Evolutionary conservation across 1,284 basidiomycete genomes (phyloP).

Genomic region (Takashimella tepidaria): DNA sequence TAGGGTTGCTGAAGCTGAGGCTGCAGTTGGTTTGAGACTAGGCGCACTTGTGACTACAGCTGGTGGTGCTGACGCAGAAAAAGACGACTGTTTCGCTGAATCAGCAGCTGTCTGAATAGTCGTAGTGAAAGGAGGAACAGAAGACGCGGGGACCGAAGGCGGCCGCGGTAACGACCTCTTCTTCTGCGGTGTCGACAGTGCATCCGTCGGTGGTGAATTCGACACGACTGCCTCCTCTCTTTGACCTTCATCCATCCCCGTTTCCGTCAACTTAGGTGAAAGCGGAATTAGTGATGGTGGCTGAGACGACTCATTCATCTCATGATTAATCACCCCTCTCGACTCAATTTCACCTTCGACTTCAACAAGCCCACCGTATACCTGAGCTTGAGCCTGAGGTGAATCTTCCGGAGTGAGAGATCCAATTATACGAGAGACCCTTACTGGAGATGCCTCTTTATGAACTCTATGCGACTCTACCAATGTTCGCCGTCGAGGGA

Average conservation of each 20-base stretch:
- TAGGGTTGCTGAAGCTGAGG: too few species aligned
- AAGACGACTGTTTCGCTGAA: too few species aligned
- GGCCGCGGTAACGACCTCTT: neutral
- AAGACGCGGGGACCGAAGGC: neutral
- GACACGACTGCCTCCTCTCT: neutral
- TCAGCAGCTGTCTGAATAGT: too few species aligned
- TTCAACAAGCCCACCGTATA: neutral
- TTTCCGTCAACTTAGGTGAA: too few species aligned
- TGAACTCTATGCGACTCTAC: neutral
- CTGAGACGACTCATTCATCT: neutral
- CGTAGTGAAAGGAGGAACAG: neutral
- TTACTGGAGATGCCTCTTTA: neutral
- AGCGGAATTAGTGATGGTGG: neutral
- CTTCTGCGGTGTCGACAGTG: neutral
- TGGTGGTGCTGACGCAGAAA: too few species aligned
- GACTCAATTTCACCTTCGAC: neutral
- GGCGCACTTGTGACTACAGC: too few species aligned
- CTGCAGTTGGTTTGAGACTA: too few species aligned
- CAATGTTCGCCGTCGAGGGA: neutral
- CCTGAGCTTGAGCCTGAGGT: neutral
- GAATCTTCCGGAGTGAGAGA: neutral
- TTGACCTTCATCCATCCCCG: neutral
- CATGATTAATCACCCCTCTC: too few species aligned
- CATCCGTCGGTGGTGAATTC: neutral
- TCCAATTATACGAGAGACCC: neutral